phyloP scores from a whole-genome alignment of 192 early-diverging fungal species.

The Backusella liffmaniae region DNA sequence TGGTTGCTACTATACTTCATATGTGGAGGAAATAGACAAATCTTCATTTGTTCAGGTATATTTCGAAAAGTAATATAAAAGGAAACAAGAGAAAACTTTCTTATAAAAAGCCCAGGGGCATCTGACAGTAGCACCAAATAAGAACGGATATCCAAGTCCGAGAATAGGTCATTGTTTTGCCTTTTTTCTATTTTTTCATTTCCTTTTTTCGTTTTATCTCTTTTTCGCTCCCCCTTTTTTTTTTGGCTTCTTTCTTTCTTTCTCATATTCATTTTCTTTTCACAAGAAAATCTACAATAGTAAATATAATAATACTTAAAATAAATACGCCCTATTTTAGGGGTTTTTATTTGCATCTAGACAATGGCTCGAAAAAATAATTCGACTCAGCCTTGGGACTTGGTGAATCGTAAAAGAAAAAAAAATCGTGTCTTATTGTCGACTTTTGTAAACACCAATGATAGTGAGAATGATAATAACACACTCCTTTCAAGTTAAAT shows the following conservation, averaged over 20 bases:
- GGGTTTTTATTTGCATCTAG: neutral
- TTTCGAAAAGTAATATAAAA: neutral
- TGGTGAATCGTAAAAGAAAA: neutral
- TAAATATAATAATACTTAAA: neutral
- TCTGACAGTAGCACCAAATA: constrained; percentile 6
- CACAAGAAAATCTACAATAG: neutral
- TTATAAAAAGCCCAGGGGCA: constrained; percentile 8
- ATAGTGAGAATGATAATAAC: constrained; percentile 5
- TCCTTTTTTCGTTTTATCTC: neutral
- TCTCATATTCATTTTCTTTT: neutral
- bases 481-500: constrained; percentile 5
- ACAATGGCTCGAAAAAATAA: constrained; percentile 12
- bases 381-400: constrained; percentile 9
- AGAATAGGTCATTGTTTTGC: constrained; percentile 13
- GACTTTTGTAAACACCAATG: neutral
- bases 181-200: neutral
- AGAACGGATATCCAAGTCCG: constrained; percentile 1
- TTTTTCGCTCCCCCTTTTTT: neutral
- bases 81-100: neutral
- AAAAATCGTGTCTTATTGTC: neutral
- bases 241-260: neutral
- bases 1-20: neutral
- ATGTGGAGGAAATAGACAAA: neutral
- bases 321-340: neutral
- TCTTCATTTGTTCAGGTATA: neutral